Percentiles rank a stretch among this genome's conserved stretches.
These are phyloP conservation scores for Zychaea mexicana DNA, from an alignment of 371 early-diverging fungal species.

Conservation along the genomic window DNA sequence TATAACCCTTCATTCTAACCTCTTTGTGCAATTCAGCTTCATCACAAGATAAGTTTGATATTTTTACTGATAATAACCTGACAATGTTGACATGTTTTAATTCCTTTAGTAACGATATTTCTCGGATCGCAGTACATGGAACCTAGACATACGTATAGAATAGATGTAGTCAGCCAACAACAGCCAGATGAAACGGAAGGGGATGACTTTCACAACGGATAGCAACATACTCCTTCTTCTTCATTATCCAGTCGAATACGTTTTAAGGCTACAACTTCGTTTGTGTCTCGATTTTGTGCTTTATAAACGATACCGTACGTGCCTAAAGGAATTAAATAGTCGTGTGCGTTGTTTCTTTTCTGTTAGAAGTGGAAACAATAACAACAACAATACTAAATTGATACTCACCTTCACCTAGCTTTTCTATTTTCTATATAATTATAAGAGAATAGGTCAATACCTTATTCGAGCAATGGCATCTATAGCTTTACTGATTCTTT, in stretches of 20 bases:
- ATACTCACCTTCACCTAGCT: constrained; percentile 82
- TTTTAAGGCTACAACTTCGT: constrained; percentile 97
- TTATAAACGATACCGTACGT: constrained; percentile 98
- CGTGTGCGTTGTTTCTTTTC: neutral
- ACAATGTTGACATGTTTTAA: constrained; percentile 97
- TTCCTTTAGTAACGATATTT: constrained; percentile 96
- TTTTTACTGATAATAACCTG: constrained; percentile 42
- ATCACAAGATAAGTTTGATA: too few species aligned
- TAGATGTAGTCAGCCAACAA: constrained; percentile 3
- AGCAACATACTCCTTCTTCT: constrained; percentile 81
- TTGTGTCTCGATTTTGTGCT: constrained; percentile 91
- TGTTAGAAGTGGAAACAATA: too few species aligned
- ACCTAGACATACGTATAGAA: constrained; percentile 50
- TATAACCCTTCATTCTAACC: neutral
- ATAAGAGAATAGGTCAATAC: neutral
- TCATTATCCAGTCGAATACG: constrained; percentile 96
- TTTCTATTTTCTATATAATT: constrained; percentile 80
- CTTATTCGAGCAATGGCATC: neutral
- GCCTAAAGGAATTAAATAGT: constrained; percentile 49
- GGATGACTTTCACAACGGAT: neutral
- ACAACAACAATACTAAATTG: neutral
- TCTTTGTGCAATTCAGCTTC: too few species aligned
- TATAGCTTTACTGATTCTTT: constrained; percentile 16
- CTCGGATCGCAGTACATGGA: constrained; percentile 97
- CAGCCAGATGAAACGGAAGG: neutral